These are phyloP conservation scores for Przewalskia tangutica DNA, from an alignment of 257 asterid species.

Conservation along the genomic window DNA sequence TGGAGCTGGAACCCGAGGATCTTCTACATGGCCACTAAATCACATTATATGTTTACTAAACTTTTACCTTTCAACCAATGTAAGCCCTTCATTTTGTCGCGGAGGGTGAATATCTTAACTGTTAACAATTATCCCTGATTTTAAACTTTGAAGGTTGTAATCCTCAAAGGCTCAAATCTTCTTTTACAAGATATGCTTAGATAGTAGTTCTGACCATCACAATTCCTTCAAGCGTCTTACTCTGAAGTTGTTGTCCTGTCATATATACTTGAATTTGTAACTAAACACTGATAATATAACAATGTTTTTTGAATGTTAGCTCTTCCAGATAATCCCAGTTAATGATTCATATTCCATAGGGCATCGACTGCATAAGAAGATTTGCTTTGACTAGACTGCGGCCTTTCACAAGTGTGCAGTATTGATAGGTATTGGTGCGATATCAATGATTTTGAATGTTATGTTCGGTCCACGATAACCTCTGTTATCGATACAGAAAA, in stretches of 20 bases:
- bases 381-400: background rate
- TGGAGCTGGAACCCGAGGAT: constrained; percentile 23
- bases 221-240: background rate
- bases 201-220: background rate
- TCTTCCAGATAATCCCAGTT: background rate
- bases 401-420: background rate
- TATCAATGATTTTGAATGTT: background rate
- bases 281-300: background rate
- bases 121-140: background rate
- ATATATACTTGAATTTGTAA: background rate
- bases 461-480: too few species aligned
- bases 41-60: background rate
- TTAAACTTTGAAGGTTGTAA: background rate
- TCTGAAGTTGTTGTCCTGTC: background rate
- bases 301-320: background rate
- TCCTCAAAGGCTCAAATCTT: background rate
- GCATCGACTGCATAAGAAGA: background rate
- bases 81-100: background rate
- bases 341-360: background rate
- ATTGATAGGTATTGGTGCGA: background rate
- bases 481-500: too few species aligned
- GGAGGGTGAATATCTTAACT: background rate
- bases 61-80: background rate
- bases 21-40: background rate
- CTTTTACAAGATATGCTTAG: background rate